phyloP scores from a whole-genome alignment of 2,329 filamentous ascomycete species.

The Cordyceps fumosorosea region DNA sequence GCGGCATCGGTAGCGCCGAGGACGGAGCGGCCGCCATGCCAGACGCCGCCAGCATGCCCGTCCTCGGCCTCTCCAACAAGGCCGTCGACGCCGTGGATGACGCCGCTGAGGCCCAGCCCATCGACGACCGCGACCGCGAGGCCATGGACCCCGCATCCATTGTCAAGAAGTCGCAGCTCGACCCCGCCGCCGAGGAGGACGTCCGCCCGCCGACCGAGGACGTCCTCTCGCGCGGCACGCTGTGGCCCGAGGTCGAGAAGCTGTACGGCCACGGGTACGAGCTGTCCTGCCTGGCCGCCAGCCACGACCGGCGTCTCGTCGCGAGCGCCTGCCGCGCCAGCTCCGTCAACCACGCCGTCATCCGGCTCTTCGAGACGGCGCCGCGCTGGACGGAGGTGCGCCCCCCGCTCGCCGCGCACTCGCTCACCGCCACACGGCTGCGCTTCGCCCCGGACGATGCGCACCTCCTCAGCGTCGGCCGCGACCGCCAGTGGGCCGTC shows the following conservation, averaged over 20 bases:
- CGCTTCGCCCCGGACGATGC: slow-evolving; percentile 70
- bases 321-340: slow-evolving; percentile 92
- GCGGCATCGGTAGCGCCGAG: slow-evolving; percentile 43
- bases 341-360: slow-evolving; percentile 88
- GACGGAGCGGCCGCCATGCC: slow-evolving; percentile 46
- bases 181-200: slow-evolving; percentile 34
- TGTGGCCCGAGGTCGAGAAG: slow-evolving; percentile 96
- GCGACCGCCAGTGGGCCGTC: slow-evolving; percentile 86
- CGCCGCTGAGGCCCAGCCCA: slow-evolving; percentile 37
- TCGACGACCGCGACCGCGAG: slow-evolving; percentile 44
- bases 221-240: slow-evolving; percentile 77
- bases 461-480: slow-evolving; percentile 77
- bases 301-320: slow-evolving; percentile 65
- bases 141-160: slow-evolving; percentile 49
- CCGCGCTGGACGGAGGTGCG: slow-evolving; percentile 79
- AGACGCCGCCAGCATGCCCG: slow-evolving; percentile 89
- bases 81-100: slow-evolving; percentile 59
- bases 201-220: slow-evolving; percentile 81
- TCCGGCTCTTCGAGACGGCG: slow-evolving; percentile 77
- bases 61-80: slow-evolving; percentile 93
- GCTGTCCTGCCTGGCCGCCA: slow-evolving; percentile 78
- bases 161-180: slow-evolving; percentile 52
- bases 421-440: slow-evolving; percentile 76
- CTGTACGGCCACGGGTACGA: slow-evolving; percentile 97
- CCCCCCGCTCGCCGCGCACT: slow-evolving; percentile 77